Evolutionary conservation across 352 stramenopile genomes (phyloP).

Genomic region (Globisporangium lucens): DNA sequence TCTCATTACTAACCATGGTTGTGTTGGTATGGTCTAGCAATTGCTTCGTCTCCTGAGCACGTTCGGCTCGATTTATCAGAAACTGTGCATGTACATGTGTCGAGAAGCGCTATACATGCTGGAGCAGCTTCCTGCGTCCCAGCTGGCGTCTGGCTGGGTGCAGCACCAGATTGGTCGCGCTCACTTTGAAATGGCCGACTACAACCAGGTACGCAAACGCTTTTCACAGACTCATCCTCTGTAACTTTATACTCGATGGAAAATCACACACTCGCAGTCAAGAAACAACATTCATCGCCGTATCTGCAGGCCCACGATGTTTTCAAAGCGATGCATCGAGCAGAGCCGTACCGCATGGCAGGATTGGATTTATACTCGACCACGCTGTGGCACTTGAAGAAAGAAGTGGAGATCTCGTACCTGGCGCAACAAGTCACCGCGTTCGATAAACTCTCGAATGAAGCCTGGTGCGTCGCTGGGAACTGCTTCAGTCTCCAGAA

Average conservation of each 20-base stretch:
- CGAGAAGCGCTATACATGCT: slow-evolving; percentile 88
- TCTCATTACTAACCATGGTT: neutral
- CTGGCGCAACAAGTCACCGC: slow-evolving; percentile 92
- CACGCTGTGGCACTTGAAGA: slow-evolving; percentile 96
- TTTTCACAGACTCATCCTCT: neutral
- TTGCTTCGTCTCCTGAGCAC: slow-evolving; percentile 57
- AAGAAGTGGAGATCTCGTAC: slow-evolving; percentile 96
- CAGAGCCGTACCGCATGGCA: slow-evolving; percentile 92
- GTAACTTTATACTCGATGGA: neutral
- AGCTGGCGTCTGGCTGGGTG: slow-evolving; percentile 92
- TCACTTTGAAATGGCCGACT: slow-evolving; percentile 97
- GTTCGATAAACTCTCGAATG: slow-evolving; percentile 91
- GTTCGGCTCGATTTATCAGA: slow-evolving; percentile 75
- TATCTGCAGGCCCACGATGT: slow-evolving; percentile 70
- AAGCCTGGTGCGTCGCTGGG: slow-evolving; percentile 96
- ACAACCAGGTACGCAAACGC: slow-evolving; percentile 45
- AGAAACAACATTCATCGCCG: neutral
- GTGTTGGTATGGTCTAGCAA: slow-evolving; percentile 19
- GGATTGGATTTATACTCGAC: slow-evolving; percentile 95
- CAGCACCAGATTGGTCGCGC: slow-evolving; percentile 92
- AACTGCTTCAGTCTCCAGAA: slow-evolving; percentile 99
- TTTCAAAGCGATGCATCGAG: slow-evolving; percentile 87
- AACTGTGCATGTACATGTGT: slow-evolving; percentile 76
- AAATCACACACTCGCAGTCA: neutral
- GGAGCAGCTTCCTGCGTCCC: slow-evolving; percentile 70